phyloP scores from a whole-genome alignment of 2,329 filamentous ascomycete species.

The Graphiopsis chlorocephala region DNA sequence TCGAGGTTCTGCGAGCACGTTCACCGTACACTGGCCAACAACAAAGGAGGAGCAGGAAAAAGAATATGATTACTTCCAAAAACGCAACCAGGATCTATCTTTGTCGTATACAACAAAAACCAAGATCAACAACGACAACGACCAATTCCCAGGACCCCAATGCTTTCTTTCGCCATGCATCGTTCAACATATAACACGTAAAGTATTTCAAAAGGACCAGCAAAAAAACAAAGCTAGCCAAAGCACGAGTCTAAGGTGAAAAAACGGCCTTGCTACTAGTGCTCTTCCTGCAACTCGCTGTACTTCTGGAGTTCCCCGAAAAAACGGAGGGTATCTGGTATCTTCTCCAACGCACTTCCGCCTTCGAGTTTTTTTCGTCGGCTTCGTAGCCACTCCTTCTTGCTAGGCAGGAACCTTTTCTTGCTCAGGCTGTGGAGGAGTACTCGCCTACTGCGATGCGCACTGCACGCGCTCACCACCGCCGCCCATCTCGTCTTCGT shows the following conservation, averaged over 20 bases:
- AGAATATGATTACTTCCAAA: background rate
- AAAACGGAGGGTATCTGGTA: conserved; percentile 5
- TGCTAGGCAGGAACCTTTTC: background rate
- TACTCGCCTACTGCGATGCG: conserved; percentile 67
- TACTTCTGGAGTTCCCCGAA: background rate
- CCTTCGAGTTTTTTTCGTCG: background rate
- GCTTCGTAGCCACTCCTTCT: conserved; percentile 1
- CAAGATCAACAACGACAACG: background rate
- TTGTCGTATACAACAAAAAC: background rate
- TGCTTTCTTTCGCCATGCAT: background rate
- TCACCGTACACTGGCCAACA: background rate
- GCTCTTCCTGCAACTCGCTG: background rate
- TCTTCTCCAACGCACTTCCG: background rate
- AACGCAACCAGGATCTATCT: background rate
- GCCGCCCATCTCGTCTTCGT: conserved; percentile 57
- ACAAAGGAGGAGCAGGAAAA: background rate
- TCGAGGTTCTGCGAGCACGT: background rate
- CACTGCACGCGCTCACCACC: conserved; percentile 81
- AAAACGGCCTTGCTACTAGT: background rate
- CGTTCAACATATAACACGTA: background rate
- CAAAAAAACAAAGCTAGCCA: background rate
- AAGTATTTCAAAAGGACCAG: background rate
- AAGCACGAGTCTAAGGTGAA: background rate
- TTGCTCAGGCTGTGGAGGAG: background rate
- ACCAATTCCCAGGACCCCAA: background rate